Evolutionary conservation across 2,329 filamentous ascomycete genomes (phyloP).

Genomic region (Clarireedia paspali): DNA sequence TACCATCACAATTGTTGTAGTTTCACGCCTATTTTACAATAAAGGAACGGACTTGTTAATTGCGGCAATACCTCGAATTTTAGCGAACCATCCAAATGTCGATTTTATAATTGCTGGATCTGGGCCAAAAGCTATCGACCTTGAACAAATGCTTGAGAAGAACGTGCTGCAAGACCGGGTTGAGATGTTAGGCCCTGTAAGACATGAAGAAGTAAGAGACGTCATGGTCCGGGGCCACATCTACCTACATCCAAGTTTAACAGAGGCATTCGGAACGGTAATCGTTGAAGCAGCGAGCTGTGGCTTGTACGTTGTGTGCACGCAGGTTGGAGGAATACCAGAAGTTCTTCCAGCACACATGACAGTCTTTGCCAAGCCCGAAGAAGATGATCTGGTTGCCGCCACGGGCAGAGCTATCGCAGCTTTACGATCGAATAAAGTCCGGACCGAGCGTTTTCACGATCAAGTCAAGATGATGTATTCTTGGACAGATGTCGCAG

Average conservation of each 20-base stretch:
- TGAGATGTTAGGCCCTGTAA: slow-evolving; percentile 82
- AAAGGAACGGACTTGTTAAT: slow-evolving; percentile 97
- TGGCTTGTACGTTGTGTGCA: slow-evolving; percentile 93
- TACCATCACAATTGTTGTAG: slow-evolving; percentile 91
- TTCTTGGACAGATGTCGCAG: slow-evolving; percentile 92
- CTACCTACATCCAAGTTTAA: slow-evolving; percentile 89
- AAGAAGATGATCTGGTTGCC: slow-evolving; percentile 87
- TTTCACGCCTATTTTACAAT: slow-evolving; percentile 96
- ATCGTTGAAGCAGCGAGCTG: slow-evolving; percentile 96
- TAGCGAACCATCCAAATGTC: slow-evolving; percentile 83
- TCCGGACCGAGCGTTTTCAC: slow-evolving; percentile 89
- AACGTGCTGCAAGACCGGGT: slow-evolving; percentile 91
- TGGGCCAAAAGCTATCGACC: slow-evolving; percentile 91
- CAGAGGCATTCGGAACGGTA: slow-evolving; percentile 95
- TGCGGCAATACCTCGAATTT: slow-evolving; percentile 85
- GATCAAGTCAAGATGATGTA: slow-evolving; percentile 98
- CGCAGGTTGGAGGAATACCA: slow-evolving; percentile 91
- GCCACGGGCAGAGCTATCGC: slow-evolving; percentile 87
- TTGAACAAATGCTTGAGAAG: slow-evolving; percentile 96
- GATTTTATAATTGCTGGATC: slow-evolving; percentile 95
- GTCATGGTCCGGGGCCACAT: slow-evolving; percentile 97
- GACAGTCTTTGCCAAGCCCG: slow-evolving; percentile 94
- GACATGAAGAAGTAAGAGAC: slow-evolving; percentile 93
- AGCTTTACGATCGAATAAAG: slow-evolving; percentile 73
- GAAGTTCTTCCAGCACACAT: slow-evolving; percentile 94